Base-by-base conservation (phyloP, 75 land plant genomes). In the Sequoia sempervirens region DNA sequence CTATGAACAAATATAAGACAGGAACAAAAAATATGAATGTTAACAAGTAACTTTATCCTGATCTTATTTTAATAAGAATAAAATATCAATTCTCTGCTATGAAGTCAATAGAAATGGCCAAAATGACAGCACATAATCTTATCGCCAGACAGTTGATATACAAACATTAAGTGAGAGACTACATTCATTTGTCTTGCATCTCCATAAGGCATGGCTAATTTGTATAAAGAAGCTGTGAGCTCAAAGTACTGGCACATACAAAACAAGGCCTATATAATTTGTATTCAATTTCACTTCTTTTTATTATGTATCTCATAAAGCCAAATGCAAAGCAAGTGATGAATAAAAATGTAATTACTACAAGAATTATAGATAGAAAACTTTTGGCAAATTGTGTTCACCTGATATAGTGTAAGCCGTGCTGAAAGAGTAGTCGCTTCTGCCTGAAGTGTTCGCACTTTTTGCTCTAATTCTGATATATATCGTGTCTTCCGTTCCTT, bases 401-500 rank as follows among this genome's bases (percentile, higher is more conserved):
- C 88, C 86, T 87, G 88, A 34, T 81, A 52, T 18, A 87, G 28
- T 75, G 88, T 84, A 66, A 87, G 70, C 80, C 84, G 88, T 58
- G 88, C 88, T 36, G 83, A 81, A 20, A 87, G 82, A 9, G 86
- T 81, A 11, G 88, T 87, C 12, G 86, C 86, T 73, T 87, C 88
- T 69, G 88, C 75, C 83, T 87, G 88, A 61, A 87, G 86, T 34
- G 86, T 87, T 34, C 79, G 85, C 50, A 87, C 88, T 64, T 87
- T 87, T 18, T 86, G 30, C 45, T 87, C 88, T 23, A 87, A 82
- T 34, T 87, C 88, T n/a, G 82, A 70, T 32, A 81, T 87, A 47
- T 87, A 87, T 4, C 86, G 86, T 58, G 85, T 84, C 72, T 87
- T 87, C 69, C 88, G 38, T 75, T 87, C 88, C 79, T 87, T 87